These are phyloP conservation scores for Raffaelea arxii DNA, from an alignment of 2,329 filamentous ascomycete species.

Conservation along the genomic window DNA sequence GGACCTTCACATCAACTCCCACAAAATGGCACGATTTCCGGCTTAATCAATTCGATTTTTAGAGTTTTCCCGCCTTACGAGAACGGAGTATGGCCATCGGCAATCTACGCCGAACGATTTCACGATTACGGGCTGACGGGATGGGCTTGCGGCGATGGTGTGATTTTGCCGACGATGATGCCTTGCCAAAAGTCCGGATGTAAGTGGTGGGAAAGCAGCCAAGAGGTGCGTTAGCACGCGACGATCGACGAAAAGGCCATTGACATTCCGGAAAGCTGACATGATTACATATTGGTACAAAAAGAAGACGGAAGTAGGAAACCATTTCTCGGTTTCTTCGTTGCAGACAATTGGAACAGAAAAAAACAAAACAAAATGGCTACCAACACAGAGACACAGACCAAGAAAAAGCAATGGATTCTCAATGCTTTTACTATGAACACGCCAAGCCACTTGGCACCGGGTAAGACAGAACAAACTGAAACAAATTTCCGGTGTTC, in stretches of 20 bases:
- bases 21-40: too few relatives aligned
- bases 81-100: too few relatives aligned
- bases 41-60: too few relatives aligned
- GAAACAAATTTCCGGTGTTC: too few relatives aligned
- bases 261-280: background rate
- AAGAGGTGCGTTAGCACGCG: background rate
- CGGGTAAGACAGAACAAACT: background rate
- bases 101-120: too few relatives aligned
- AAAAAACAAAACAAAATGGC: background rate
- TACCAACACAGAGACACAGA: background rate
- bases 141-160: background rate
- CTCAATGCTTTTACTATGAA: slow-evolving; percentile 5
- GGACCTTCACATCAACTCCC: too few relatives aligned
- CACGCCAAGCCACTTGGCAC: slow-evolving; percentile 3
- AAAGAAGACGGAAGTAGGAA: background rate
- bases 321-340: too few relatives aligned
- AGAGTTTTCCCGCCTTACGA: too few relatives aligned
- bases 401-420: slow-evolving; percentile 3
- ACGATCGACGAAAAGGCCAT: background rate
- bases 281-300: background rate
- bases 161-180: background rate
- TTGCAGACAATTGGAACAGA: too few relatives aligned
- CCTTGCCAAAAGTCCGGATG: background rate
- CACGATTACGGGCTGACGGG: too few relatives aligned
- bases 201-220: background rate